Conservation (phyloP, 2,329 filamentous ascomycete genomes). For the Aureobasidium pullulans region DNA sequence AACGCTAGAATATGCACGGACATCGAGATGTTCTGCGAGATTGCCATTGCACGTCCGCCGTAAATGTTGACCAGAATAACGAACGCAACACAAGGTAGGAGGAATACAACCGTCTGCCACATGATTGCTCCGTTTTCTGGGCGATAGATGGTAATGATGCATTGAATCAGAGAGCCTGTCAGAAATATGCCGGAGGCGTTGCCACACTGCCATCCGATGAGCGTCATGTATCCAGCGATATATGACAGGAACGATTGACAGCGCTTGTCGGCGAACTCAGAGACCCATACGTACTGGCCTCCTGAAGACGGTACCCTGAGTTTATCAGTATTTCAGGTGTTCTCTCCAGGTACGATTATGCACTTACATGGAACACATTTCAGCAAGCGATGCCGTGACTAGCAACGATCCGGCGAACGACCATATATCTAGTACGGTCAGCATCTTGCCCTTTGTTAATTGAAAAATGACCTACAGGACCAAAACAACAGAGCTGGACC, state of each 20-base stretch:
- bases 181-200: constrained; percentile 20
- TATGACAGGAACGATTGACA: constrained; percentile 12
- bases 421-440: constrained; percentile 15
- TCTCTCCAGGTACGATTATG: no score
- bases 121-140: background rate
- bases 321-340: background rate
- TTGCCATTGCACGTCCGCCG: background rate
- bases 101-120: constrained; percentile 1
- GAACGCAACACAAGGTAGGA: background rate
- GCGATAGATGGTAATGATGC: constrained; percentile 16
- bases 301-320: background rate
- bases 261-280: background rate
- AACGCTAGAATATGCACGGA: constrained; percentile 33
- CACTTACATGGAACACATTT: constrained; percentile 19
- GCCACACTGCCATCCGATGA: constrained; percentile 20
- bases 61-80: background rate
- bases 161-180: constrained; percentile 18
- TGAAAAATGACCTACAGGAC: constrained; percentile 10
- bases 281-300: background rate
- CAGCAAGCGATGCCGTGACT: constrained; percentile 22
- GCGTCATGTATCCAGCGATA: constrained; percentile 18
- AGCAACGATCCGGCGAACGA: constrained; percentile 20
- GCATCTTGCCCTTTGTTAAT: background rate
- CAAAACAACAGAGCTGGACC: constrained; percentile 23
- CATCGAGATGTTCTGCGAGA: constrained; percentile 30